Conservation (phyloP, 441 rosid species). For the Arabidopsis lyrata region DNA sequence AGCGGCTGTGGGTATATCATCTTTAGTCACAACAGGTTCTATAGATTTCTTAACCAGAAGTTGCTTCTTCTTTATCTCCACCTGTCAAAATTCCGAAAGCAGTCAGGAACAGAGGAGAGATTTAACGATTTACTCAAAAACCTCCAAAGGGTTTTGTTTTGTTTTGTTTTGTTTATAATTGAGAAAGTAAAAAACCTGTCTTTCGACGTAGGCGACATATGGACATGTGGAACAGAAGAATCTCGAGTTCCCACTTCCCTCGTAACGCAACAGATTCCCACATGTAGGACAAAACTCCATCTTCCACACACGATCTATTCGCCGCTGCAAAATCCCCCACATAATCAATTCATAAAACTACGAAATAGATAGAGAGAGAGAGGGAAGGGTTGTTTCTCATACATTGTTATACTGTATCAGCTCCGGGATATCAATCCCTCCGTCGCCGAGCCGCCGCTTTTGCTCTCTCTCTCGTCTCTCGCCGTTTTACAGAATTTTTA, state of each 20-base stretch:
- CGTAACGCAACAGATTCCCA: constrained; percentile 44
- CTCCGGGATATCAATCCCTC: background rate
- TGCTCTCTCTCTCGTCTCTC: constrained; percentile 1
- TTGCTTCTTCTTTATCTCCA: constrained; percentile 46
- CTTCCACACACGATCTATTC: constrained; percentile 21
- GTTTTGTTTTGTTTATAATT: too few species aligned
- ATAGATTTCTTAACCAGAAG: constrained; percentile 38
- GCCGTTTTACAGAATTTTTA: background rate
- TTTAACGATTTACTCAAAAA: background rate
- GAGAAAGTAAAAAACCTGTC: constrained; percentile 26
- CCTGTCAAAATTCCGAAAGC: constrained; percentile 15
- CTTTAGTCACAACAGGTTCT: constrained; percentile 34
- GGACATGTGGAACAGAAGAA: constrained; percentile 43
- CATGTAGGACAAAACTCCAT: constrained; percentile 44
- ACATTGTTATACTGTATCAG: background rate
- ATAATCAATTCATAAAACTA: background rate
- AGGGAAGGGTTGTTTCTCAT: background rate
- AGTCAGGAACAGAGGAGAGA: background rate
- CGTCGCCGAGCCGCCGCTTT: constrained; percentile 13
- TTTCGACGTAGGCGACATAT: constrained; percentile 35
- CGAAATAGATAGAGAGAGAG: background rate
- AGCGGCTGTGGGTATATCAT: constrained; percentile 34
- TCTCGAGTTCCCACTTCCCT: constrained; percentile 6
- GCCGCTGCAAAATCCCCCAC: background rate
- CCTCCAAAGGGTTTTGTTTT: background rate